Conservation (phyloP, 257 asterid species). For the Ballota nigra region DNA sequence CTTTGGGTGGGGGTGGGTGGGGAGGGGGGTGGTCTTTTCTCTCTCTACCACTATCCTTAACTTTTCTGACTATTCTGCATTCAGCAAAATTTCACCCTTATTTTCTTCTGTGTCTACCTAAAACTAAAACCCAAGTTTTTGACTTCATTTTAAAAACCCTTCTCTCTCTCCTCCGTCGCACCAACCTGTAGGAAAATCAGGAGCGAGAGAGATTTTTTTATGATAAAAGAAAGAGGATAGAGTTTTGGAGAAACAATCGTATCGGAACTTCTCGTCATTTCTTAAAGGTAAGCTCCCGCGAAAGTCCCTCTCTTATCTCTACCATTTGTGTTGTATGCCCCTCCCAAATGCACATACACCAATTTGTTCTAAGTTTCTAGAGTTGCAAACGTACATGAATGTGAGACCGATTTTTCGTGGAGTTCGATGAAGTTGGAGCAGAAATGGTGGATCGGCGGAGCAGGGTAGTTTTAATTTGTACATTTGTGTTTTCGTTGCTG, state of each 20-base stretch:
- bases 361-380: conserved; percentile 21
- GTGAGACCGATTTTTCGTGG: conserved; percentile 39
- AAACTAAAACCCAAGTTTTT: conserved; percentile 31
- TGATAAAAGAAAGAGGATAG: conserved; percentile 5
- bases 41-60: conserved; percentile 25
- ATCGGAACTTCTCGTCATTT: conserved; percentile 28
- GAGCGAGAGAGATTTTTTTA: conserved; percentile 17
- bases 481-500: conserved; percentile 41
- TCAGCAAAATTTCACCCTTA: conserved; percentile 11
- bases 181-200: conserved; percentile 33
- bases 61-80: conserved; percentile 20
- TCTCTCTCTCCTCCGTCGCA: conserved; percentile 45
- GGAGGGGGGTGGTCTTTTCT: conserved; percentile 1
- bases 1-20: not conserved
- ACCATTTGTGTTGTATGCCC: conserved; percentile 8
- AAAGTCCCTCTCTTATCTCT: conserved; percentile 10
- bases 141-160: conserved; percentile 3
- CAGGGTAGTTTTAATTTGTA: conserved; percentile 33
- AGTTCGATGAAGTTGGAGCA: conserved; percentile 66
- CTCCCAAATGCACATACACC: conserved; percentile 29
- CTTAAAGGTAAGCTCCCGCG: conserved; percentile 35
- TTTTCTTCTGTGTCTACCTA: conserved; percentile 19
- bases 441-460: conserved; percentile 65
- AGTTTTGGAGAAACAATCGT: conserved; percentile 32
- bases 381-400: conserved; percentile 16